Conservation (phyloP, 169 alveolate species). For the Eimeria maxima region DNA sequence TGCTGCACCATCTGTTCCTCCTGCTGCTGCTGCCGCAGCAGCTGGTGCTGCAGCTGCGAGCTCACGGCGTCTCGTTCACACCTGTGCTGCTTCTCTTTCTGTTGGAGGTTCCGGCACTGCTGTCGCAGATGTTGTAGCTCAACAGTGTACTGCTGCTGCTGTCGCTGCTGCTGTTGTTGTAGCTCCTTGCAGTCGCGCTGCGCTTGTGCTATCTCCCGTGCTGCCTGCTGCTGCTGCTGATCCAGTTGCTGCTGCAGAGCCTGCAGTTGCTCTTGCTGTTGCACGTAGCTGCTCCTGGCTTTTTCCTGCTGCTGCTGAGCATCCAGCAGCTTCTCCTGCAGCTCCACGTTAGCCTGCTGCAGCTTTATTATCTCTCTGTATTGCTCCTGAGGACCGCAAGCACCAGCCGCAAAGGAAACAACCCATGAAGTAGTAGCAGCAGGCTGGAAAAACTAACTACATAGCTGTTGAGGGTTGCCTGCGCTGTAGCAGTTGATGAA, state of each 20-base stretch:
- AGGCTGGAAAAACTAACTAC: not conserved
- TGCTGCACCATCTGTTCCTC: slow-evolving; percentile 11
- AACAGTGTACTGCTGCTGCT: slow-evolving; percentile 14
- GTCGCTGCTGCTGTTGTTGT: slow-evolving; percentile 21
- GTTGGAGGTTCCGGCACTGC: not conserved
- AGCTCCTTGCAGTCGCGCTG: not conserved
- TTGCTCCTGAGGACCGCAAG: not conserved
- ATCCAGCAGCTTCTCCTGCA: slow-evolving; percentile 30
- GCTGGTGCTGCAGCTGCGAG: slow-evolving; percentile 30
- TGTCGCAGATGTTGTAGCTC: slow-evolving; percentile 1
- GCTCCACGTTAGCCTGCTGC: slow-evolving; percentile 24
- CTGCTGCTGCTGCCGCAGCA: slow-evolving; percentile 43
- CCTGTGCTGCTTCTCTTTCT: slow-evolving; percentile 13
- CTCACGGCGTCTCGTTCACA: not conserved
- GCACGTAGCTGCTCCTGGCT: not conserved
- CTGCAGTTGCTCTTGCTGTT: slow-evolving; percentile 46
- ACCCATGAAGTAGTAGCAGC: not conserved
- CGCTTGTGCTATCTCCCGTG: not conserved
- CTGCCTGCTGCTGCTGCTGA: slow-evolving; percentile 40
- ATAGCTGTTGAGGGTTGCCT: not conserved
- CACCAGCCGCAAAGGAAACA: not conserved
- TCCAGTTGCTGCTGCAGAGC: slow-evolving; percentile 61
- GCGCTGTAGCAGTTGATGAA: not conserved
- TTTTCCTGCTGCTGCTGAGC: slow-evolving; percentile 51
- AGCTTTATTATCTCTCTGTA: not conserved